Percentiles rank a stretch among this genome's conserved stretches.
Conservation (phyloP, 2,329 filamentous ascomycete species). For the Sporothrix mexicana region DNA sequence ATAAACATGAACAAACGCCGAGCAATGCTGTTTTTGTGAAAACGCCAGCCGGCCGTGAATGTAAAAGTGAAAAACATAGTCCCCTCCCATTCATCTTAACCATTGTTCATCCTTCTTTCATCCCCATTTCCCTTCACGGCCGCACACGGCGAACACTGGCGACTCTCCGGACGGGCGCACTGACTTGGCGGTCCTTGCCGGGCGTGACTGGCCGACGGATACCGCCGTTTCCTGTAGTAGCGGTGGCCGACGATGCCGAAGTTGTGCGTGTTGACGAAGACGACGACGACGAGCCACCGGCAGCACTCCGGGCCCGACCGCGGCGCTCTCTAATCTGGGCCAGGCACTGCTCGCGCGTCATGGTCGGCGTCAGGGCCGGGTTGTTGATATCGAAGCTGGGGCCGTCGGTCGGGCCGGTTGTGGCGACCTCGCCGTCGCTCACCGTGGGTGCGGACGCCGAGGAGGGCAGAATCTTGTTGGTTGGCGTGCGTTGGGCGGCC, state of each 20-base stretch:
- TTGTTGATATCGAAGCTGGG: conserved; percentile 61
- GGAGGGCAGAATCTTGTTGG: conserved; percentile 37
- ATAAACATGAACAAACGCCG: conserved; percentile 6
- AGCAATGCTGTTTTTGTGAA: conserved; percentile 11
- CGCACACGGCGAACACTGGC: conserved; percentile 34
- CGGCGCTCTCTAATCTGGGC: conserved; percentile 75
- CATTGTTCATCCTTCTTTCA: background rate
- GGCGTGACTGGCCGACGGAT: conserved; percentile 36
- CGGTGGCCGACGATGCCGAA: background rate
- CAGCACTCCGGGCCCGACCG: conserved; percentile 70
- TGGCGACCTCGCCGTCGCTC: conserved; percentile 19
- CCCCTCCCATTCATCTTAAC: background rate
- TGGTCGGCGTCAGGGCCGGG: conserved; percentile 67
- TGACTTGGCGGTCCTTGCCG: conserved; percentile 37
- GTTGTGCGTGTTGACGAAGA: conserved; percentile 14
- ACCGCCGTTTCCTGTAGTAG: background rate
- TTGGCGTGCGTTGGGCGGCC: conserved; percentile 51
- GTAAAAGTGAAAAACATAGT: background rate
- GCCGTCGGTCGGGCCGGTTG: conserved; percentile 31
- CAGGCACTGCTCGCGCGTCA: conserved; percentile 75
- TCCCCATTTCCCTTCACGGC: background rate
- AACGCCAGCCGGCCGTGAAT: conserved; percentile 8
- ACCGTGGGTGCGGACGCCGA: conserved; percentile 5
- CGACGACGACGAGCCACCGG: conserved; percentile 30
- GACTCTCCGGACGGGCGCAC: conserved; percentile 35